Evolutionary conservation across 2,329 filamentous ascomycete genomes (phyloP), one percentile per base, ranked within the genome.

Genomic region (Phyllosticta citrichinensis): DNA sequence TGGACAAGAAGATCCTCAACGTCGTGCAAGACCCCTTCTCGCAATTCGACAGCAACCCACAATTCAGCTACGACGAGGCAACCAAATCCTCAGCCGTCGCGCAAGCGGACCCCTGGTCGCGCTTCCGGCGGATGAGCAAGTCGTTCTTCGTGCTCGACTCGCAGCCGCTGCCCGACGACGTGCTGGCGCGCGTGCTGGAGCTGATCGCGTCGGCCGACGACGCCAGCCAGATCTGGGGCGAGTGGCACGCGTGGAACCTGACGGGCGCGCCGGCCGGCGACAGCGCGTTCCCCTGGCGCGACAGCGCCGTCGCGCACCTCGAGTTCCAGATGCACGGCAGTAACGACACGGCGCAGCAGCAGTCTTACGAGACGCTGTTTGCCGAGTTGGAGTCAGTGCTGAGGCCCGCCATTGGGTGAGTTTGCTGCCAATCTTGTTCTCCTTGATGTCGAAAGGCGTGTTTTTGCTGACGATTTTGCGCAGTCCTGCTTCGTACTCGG

Each of bases 121-220:
- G 64, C 19, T 60, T 57, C 56, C 54, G 33, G 6, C 55, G 61
- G 19, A 30, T 63, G 11, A 61, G 50, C 63, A 65, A 65, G 58
- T 63, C 64, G 5, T 65, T 63, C 52, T 64, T 65, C 55, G 58
- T 65, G 54, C 61, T 57, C 17, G 64, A 65, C 52, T 40, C 55
- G 19, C 61, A 57, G 11, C 55, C 57, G 8, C 33, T 63, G 10
- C 47, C n/a, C 11, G 61, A 64, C 33, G 55, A 52, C 5, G 57
- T 40, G 5, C 27, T 65, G 25, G 53, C 52, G 50, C 57, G 60
- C 20, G 52, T 65, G 24, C 55, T 64, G n/a, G 51, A 64, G 19
- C 55, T 55, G 20, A 62, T 62, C 53, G 58, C 50, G n/a, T 11
- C 57, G 25, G 25, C 62, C 14, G 57, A 61, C 57, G 58, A 59